phyloP scores from a whole-genome alignment of 768 basidiomycete species.

The Mycena crocata region DNA sequence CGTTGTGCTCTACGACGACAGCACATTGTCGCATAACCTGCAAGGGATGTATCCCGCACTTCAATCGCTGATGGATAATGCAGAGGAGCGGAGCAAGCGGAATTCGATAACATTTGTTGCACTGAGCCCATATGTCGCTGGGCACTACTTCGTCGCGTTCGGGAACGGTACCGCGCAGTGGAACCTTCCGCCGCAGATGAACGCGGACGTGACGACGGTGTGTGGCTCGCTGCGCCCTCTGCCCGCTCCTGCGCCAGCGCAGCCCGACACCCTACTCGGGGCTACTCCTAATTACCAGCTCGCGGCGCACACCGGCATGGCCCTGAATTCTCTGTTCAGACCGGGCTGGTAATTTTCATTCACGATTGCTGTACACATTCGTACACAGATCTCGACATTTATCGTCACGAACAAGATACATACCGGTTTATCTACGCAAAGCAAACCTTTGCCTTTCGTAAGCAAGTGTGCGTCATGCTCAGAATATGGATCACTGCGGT shows the following conservation, averaged over 20 bases:
- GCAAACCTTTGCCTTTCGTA: no score
- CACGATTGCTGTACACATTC: no score
- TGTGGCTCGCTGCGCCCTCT: slow-evolving; percentile 4
- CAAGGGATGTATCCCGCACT: slow-evolving; percentile 12
- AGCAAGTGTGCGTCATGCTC: no score
- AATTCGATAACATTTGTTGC: slow-evolving; percentile 20
- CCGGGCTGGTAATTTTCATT: background rate
- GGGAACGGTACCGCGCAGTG: slow-evolving; percentile 11
- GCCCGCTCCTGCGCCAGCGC: background rate
- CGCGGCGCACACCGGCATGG: background rate
- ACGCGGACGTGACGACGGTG: slow-evolving; percentile 10
- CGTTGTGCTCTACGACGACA: slow-evolving; percentile 19
- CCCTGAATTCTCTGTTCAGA: slow-evolving; percentile 1
- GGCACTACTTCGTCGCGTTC: slow-evolving; percentile 20
- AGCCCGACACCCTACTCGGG: slow-evolving; percentile 1
- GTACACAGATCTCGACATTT: no score
- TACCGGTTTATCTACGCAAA: no score
- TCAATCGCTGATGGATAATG: slow-evolving; percentile 1
- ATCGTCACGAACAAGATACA: no score
- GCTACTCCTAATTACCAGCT: slow-evolving; percentile 14
- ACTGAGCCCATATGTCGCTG: slow-evolving; percentile 14
- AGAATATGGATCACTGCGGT: no score
- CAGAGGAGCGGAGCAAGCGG: slow-evolving; percentile 9
- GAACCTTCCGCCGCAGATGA: slow-evolving; percentile 20
- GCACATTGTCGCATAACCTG: slow-evolving; percentile 3